phyloP scores from a whole-genome alignment of 1,284 basidiomycete genomes.

The Cronartium quercuum region DNA sequence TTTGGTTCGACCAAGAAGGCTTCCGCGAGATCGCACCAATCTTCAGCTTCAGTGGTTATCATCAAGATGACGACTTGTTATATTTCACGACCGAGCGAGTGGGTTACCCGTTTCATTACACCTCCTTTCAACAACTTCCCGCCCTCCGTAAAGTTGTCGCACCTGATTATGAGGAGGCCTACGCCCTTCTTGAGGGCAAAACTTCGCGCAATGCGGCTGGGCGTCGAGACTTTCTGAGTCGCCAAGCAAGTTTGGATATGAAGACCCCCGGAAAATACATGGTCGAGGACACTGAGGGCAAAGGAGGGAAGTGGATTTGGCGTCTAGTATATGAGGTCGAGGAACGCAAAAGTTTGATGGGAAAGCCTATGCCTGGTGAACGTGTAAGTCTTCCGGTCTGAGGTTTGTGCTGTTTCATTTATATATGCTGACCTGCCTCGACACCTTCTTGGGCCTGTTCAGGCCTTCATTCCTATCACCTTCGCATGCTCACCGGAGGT shows the following conservation, averaged over 20 bases:
- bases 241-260: conserved; percentile 30
- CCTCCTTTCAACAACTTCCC: conserved; percentile 34
- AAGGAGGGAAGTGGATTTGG: conserved; percentile 38
- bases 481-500: conserved; percentile 38
- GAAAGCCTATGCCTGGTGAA: conserved; percentile 37
- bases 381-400: conserved; percentile 9
- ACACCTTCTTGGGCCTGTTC: background rate
- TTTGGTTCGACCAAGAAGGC: conserved; percentile 40
- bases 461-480: conserved; percentile 38
- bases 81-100: conserved; percentile 32
- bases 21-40: conserved; percentile 36
- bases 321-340: conserved; percentile 34
- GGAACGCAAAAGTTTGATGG: conserved; percentile 38
- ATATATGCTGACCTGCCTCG: background rate
- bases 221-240: conserved; percentile 35
- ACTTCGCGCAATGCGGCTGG: conserved; percentile 18
- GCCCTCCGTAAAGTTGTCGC: conserved; percentile 37
- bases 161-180: conserved; percentile 39
- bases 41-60: conserved; percentile 21
- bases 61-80: conserved; percentile 23
- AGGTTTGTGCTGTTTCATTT: background rate
- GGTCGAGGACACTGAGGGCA: conserved; percentile 33
- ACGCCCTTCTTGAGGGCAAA: conserved; percentile 34
- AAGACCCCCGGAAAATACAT: conserved; percentile 30
- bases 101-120: conserved; percentile 35